A percentile compares a stretch with the other conserved stretches of the same genome.
These are phyloP conservation scores for Puccinia coronata DNA, from an alignment of 1,284 basidiomycete genomes.

Conservation along the genomic window DNA sequence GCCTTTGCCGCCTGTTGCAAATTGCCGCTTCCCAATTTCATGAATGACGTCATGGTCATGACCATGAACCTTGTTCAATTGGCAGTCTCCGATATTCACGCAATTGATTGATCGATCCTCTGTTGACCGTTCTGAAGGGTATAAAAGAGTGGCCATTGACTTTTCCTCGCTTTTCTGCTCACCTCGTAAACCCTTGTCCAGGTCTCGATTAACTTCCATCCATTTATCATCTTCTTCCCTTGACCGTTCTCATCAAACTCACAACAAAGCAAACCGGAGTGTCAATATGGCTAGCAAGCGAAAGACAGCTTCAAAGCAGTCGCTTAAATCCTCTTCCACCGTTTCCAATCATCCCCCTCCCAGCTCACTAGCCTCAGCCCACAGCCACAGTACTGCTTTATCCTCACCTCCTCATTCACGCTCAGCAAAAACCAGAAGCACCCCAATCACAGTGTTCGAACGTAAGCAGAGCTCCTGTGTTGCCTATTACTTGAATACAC, in stretches of 20 bases:
- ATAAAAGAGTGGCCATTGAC: too few species aligned
- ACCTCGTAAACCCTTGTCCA: neutral
- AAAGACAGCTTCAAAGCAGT: conserved; percentile 8
- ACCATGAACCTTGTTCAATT: too few species aligned
- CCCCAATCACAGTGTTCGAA: conserved; percentile 26
- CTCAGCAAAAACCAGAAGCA: neutral
- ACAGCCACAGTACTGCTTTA: neutral
- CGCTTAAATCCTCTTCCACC: conserved; percentile 16
- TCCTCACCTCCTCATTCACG: conserved; percentile 2
- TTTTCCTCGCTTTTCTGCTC: too few species aligned
- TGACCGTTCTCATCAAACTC: neutral
- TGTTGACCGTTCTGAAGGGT: too few species aligned
- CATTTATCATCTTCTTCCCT: neutral
- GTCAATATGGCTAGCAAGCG: neutral
- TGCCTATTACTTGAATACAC: too few species aligned
- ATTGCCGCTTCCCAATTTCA: too few species aligned
- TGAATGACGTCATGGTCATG: too few species aligned
- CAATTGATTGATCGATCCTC: too few species aligned
- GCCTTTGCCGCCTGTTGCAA: too few species aligned
- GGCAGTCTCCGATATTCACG: too few species aligned
- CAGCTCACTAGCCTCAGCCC: neutral
- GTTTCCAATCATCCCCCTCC: conserved; percentile 8
- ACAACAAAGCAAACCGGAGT: neutral
- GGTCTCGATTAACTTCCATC: neutral
- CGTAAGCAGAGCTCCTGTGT: neutral